These are phyloP conservation scores for Trichoderma endophyticum DNA, from an alignment of 2,329 filamentous ascomycete genomes.

Conservation along the genomic window DNA sequence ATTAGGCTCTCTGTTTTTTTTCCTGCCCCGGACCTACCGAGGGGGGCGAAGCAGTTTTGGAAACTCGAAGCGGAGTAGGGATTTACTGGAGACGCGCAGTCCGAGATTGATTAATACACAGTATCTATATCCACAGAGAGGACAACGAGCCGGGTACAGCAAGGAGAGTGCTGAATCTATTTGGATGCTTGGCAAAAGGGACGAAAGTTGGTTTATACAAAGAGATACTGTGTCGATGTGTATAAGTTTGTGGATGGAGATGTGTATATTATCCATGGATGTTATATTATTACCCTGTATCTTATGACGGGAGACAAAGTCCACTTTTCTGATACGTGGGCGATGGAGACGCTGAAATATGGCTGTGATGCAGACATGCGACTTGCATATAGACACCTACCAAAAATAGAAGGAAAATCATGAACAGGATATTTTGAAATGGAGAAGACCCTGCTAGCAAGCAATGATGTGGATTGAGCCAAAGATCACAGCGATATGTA, in stretches of 20 bases:
- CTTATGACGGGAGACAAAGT: neutral
- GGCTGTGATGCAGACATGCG: neutral
- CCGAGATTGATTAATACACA: constrained; percentile 2
- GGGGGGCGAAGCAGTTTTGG: constrained; percentile 6
- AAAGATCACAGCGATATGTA: neutral
- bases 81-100: neutral
- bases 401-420: neutral
- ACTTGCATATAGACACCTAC: neutral
- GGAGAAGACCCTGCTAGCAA: neutral
- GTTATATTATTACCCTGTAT: neutral
- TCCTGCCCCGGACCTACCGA: neutral
- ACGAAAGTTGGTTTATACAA: neutral
- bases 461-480: neutral
- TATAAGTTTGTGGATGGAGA: neutral
- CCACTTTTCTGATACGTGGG: constrained; percentile 6
- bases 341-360: neutral
- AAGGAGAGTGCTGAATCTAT: neutral
- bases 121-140: neutral
- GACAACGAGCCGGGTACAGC: neutral
- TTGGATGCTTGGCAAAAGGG: neutral
- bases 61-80: neutral
- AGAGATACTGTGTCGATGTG: neutral
- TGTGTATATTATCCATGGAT: neutral
- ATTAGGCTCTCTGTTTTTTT: neutral
- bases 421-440: neutral